These are phyloP conservation scores for Bromus sterilis DNA, from an alignment of 176 grass and related monocot genomes.

Conservation along the genomic window DNA sequence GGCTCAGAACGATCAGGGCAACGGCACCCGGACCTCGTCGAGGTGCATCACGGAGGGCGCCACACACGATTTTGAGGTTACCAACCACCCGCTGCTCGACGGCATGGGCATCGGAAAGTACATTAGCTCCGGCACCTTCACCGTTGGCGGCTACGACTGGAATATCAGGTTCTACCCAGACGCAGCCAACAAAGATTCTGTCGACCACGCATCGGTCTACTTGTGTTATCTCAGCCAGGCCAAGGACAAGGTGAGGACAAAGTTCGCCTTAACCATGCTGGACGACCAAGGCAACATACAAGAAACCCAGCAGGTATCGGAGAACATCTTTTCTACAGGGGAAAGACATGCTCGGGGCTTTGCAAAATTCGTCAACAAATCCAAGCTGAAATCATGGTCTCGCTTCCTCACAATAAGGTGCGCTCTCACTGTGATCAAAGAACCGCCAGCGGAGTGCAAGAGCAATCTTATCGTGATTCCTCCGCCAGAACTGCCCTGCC, in stretches of 20 bases:
- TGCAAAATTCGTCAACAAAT: neutral
- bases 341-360: neutral
- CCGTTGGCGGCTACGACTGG: neutral
- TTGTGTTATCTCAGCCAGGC: neutral
- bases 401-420: neutral
- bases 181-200: accelerated
- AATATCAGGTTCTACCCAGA: neutral
- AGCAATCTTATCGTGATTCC: neutral
- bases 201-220: neutral
- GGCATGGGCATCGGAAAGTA: neutral
- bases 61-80: neutral
- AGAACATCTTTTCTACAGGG: neutral
- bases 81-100: neutral
- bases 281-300: neutral
- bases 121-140: neutral
- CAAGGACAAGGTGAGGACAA: neutral
- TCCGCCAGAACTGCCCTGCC: neutral
- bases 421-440: neutral
- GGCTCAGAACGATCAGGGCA: too few relatives aligned
- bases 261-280: neutral
- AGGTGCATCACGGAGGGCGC: neutral
- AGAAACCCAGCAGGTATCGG: accelerated
- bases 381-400: neutral
- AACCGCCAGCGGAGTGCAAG: neutral
- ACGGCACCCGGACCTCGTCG: too few relatives aligned